These are phyloP conservation scores for Blastobotrys terrestris DNA, from an alignment of 805 yeast genomes.

Conservation along the genomic window DNA sequence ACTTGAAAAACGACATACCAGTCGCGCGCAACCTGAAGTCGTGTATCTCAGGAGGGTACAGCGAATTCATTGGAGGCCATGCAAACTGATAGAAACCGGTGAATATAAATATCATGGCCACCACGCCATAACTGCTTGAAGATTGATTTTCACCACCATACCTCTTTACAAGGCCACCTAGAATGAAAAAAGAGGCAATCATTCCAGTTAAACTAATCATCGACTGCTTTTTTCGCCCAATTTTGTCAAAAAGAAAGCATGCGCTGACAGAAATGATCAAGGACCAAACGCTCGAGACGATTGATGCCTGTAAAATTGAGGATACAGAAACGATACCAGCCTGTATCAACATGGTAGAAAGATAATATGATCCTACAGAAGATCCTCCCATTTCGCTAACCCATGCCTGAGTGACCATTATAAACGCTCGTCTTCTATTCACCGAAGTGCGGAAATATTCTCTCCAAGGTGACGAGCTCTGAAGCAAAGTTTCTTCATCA, in stretches of 20 bases:
- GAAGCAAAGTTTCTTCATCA: not conserved
- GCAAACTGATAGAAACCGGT: not conserved
- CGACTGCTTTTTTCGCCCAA: not conserved
- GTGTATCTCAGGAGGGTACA: constrained; percentile 1
- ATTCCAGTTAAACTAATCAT: not conserved
- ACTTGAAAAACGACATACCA: constrained; percentile 1
- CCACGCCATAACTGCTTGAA: not conserved
- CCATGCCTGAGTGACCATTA: not conserved
- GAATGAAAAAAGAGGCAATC: not conserved
- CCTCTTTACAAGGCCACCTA: not conserved
- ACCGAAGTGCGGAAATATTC: not conserved
- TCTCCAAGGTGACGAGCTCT: no score
- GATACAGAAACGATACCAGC: not conserved
- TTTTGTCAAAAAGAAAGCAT: not conserved
- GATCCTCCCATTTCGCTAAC: not conserved
- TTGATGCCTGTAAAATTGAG: not conserved
- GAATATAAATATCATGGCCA: not conserved
- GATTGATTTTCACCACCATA: not conserved
- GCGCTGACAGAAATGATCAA: not conserved
- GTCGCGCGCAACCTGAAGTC: not conserved
- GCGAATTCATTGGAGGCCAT: not conserved
- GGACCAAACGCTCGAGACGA: not conserved
- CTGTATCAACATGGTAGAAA: not conserved
- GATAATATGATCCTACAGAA: constrained; percentile 1
- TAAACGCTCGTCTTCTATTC: not conserved